These are phyloP conservation scores for Megacollybia platyphylla DNA, from an alignment of 1,284 basidiomycete genomes.

Conservation along the genomic window DNA sequence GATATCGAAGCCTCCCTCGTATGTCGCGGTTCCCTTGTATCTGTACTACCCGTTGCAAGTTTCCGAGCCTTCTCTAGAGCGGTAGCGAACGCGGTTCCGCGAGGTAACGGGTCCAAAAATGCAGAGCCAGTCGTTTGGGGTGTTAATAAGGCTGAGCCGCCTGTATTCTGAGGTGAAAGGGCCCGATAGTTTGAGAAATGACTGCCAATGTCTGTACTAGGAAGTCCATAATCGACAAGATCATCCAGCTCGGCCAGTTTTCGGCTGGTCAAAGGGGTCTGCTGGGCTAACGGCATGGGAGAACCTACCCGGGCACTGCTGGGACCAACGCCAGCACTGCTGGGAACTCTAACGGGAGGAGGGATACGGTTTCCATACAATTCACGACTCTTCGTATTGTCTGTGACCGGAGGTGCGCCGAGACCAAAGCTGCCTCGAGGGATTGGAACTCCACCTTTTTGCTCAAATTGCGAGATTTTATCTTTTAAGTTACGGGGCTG, in stretches of 20 bases:
- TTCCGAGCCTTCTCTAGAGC: slow-evolving; percentile 8
- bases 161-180: not conserved
- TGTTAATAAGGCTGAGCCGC: not conserved
- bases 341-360: slow-evolving; percentile 21
- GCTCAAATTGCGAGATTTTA: slow-evolving; percentile 68
- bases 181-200: not conserved
- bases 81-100: slow-evolving; percentile 5
- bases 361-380: slow-evolving; percentile 62
- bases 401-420: slow-evolving; percentile 41
- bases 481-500: slow-evolving; percentile 22
- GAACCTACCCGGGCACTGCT: not conserved
- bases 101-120: slow-evolving; percentile 4
- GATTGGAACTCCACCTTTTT: slow-evolving; percentile 59
- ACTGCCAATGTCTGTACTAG: not conserved
- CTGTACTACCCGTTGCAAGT: not conserved
- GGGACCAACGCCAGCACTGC: slow-evolving; percentile 14
- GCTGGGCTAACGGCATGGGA: not conserved
- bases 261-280: not conserved
- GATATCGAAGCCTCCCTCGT: not conserved
- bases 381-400: slow-evolving; percentile 37
- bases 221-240: too few relatives aligned
- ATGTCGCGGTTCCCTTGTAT: not conserved
- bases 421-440: slow-evolving; percentile 65
- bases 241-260: too few relatives aligned
- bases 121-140: slow-evolving; percentile 3